A percentile compares a stretch with the other conserved stretches of the same genome.
Evolutionary conservation across 371 early-diverging fungal genomes (phyloP).

Genomic region (Lichtheimia ramosa): DNA sequence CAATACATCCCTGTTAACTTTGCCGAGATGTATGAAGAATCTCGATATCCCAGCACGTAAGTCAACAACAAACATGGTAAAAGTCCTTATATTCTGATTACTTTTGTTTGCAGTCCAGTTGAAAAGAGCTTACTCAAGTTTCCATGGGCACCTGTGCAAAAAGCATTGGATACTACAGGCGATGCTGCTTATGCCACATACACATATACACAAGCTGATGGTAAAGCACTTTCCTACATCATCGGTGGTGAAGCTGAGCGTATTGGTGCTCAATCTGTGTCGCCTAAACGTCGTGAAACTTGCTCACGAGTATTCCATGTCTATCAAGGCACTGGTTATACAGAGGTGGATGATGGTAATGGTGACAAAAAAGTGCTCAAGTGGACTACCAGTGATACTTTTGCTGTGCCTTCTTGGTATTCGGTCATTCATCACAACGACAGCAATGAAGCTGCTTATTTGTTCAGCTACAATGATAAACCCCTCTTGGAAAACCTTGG

Average conservation of each 20-base stretch:
- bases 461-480: slow-evolving; percentile 14
- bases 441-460: slow-evolving; percentile 2
- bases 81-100: background rate
- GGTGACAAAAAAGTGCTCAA: slow-evolving; percentile 17
- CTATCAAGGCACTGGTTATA: slow-evolving; percentile 19
- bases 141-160: slow-evolving; percentile 21
- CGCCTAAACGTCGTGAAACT: slow-evolving; percentile 15
- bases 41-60: slow-evolving; percentile 24
- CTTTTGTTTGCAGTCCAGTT: slow-evolving; percentile 2
- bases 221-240: slow-evolving; percentile 18
- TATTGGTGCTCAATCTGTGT: slow-evolving; percentile 11
- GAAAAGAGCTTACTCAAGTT: slow-evolving; percentile 18
- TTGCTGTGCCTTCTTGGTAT: slow-evolving; percentile 22
- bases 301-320: slow-evolving; percentile 21
- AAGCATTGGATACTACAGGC: slow-evolving; percentile 12
- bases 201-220: slow-evolving; percentile 13
- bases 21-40: slow-evolving; percentile 21
- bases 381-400: slow-evolving; percentile 20
- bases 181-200: slow-evolving; percentile 13
- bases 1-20: slow-evolving; percentile 27
- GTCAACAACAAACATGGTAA: background rate
- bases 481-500: slow-evolving; percentile 12
- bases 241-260: slow-evolving; percentile 27
- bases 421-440: slow-evolving; percentile 16
- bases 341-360: slow-evolving; percentile 14